Evolutionary conservation across 192 early-diverging fungal genomes (phyloP), one percentile per base, ranked within the genome.

Genomic region (Rhizoclosmatium globosum): DNA sequence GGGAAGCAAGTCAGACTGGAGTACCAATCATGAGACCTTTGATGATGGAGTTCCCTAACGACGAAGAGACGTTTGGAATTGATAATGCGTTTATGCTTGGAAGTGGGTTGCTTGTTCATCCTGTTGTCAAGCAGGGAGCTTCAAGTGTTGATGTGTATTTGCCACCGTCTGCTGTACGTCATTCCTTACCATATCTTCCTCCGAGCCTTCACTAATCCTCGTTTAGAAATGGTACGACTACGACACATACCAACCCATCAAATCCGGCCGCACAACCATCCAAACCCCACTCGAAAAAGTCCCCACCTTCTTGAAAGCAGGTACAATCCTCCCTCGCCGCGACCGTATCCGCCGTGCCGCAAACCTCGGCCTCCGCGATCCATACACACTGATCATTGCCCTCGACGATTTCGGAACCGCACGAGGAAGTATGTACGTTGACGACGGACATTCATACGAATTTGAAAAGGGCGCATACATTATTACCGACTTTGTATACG

Each of bases 81-180:
- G 94, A 97, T 38, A 90, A 93, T 70, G 91, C 96, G 78, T 98
- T 92, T 79, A 95, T 99, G 94, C 87, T 99, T 9, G 98, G 98
- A 60, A 77, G 86, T 50, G 87, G 92, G 1, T 78, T 99, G 15
- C 82, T 99, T 64, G 92, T 94, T 38, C 90, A 89, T 50, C 89
- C 92, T 11, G 90, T 95, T 17, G 85, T 83, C 46, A 77, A 80
- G 21, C 82, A 91, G 64, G 95, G 90, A 3, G 83, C 88, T 46
- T 64, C 88, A 1, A 77, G 85, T 19, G 86, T 92, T 1, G 86
- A 87, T 31, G 89, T 98, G 15, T 92, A 92, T 71, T 87, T 99
- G 76, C 92, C 97, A 47, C 78, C 82, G 21, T 75, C 85, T 23
- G 87, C 93, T 59, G 89, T 91, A 83, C 88, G 91, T 78, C 45